These are phyloP conservation scores for Tylopilus plumbeoviolaceoides DNA, from an alignment of 768 basidiomycete genomes.

Conservation along the genomic window DNA sequence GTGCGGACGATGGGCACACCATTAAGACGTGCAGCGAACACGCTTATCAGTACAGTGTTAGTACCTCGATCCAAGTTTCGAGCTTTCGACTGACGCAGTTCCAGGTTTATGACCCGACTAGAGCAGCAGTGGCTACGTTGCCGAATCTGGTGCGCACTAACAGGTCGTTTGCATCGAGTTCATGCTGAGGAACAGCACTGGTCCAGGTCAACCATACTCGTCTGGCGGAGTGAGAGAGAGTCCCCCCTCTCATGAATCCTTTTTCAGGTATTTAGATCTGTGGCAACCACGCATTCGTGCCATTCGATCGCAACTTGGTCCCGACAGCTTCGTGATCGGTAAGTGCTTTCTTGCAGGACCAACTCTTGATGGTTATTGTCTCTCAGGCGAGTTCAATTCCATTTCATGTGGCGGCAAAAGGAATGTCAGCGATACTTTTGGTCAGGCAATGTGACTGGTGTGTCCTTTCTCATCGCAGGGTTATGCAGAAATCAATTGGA, in stretches of 20 bases:
- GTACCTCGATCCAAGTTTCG: too few relatives aligned
- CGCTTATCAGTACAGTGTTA: too few relatives aligned
- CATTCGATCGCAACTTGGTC: constrained; percentile 44
- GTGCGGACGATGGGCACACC: too few relatives aligned
- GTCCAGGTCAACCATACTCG: constrained; percentile 50
- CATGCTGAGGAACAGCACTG: neutral
- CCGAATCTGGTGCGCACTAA: too few relatives aligned
- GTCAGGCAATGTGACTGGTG: constrained; percentile 51
- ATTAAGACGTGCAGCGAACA: too few relatives aligned
- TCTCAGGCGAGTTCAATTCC: constrained; percentile 50
- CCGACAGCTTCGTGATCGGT: constrained; percentile 49
- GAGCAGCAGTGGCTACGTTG: too few relatives aligned
- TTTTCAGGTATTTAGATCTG: constrained; percentile 45
- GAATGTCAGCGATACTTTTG: constrained; percentile 38
- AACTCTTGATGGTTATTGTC: neutral
- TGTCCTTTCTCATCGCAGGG: constrained; percentile 17
- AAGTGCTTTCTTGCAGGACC: neutral
- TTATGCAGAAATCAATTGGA: too few relatives aligned
- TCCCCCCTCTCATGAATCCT: neutral
- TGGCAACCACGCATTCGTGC: constrained; percentile 51
- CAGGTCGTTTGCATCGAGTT: too few relatives aligned
- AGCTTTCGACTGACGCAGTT: too few relatives aligned
- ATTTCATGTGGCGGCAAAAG: constrained; percentile 50
- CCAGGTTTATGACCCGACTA: too few relatives aligned
- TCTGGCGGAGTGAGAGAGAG: constrained; percentile 37